A percentile compares a stretch with the other conserved stretches of the same genome.
Evolutionary conservation across 768 basidiomycete genomes (phyloP).

Genomic region (Mycena filopes): DNA sequence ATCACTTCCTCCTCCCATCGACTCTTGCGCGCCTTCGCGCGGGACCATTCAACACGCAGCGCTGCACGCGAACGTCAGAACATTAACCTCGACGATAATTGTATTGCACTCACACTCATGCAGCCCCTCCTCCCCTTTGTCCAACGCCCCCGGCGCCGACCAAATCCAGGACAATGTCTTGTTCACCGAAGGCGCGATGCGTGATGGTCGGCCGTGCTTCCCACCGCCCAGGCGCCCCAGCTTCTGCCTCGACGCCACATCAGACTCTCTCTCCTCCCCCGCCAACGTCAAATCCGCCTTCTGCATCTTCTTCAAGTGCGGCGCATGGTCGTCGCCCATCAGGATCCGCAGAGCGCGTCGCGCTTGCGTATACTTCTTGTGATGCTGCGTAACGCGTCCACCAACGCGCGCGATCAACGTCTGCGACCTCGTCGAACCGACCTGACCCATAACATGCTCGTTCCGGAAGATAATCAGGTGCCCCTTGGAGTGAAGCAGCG

Average conservation of each 20-base stretch:
- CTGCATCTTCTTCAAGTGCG: neutral
- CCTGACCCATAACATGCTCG: neutral
- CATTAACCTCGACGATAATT: neutral
- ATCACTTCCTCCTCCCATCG: neutral
- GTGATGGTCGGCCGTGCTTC: neutral
- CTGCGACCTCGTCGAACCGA: neutral
- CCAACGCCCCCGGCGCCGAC: neutral
- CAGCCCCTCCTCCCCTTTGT: neutral
- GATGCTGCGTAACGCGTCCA: neutral
- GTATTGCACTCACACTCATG: neutral
- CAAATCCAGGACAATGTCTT: constrained; percentile 4
- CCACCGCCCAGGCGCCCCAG: neutral
- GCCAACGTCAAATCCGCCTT: neutral
- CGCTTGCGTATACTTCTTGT: neutral
- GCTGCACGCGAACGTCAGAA: neutral
- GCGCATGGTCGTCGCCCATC: neutral
- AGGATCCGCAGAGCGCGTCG: neutral
- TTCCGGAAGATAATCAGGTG: neutral
- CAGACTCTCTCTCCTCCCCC: neutral
- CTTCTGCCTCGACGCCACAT: neutral
- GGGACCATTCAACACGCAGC: neutral
- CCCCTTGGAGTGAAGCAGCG: neutral
- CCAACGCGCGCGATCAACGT: neutral
- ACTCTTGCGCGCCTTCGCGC: neutral
- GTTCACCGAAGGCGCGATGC: neutral